Evolutionary conservation across 192 early-diverging fungal genomes (phyloP), one percentile per base, ranked within the genome.

Genomic region (Pilaira anomala): DNA sequence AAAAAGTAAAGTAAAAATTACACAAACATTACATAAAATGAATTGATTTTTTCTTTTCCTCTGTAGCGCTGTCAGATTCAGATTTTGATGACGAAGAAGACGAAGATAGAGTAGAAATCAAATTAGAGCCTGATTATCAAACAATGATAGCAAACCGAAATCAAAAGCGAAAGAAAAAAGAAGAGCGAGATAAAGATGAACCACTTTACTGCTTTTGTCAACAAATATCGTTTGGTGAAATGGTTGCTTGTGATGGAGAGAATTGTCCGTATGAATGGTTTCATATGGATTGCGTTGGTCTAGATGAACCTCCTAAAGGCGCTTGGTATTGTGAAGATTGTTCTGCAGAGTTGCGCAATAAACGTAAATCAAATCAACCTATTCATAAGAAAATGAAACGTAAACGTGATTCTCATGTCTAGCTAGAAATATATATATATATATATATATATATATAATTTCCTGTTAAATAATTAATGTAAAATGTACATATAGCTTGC

Each of bases 211-310:
- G 88, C 53, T 68, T 74, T 22, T 90, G 88, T 62, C 77, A 75
- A 42, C 75, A 82, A 53, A 81, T 88, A 1, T 83, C 82, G 3
- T 90, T 74, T 72, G 88, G 88, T 18, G 88, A 89, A 65, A 90
- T 90, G 88, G 86, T 90, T 67, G 88, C 76, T 9, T 90, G 88
- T 55, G 88, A 90, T 67, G 78, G 78, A 57, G 74, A 79, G 82
- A 66, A 83, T 21, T 90, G 88, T 60, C 74, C 78, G 1, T 77
- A 81, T 59, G 88, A 90, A 77, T 90, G 88, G 88, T 90, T 91
- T 61, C 88, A 90, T 67, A 71, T 87, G 52, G 87, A 80, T 7
- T 90, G 88, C 61, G 83, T 89, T 33, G 88, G 83, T 14, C 66
- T 90, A 13, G 59, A 67, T 33, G 86, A 71, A 19, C 83, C 85